phyloP scores from a whole-genome alignment of 768 basidiomycete genomes.

The Mycena capillaripes region DNA sequence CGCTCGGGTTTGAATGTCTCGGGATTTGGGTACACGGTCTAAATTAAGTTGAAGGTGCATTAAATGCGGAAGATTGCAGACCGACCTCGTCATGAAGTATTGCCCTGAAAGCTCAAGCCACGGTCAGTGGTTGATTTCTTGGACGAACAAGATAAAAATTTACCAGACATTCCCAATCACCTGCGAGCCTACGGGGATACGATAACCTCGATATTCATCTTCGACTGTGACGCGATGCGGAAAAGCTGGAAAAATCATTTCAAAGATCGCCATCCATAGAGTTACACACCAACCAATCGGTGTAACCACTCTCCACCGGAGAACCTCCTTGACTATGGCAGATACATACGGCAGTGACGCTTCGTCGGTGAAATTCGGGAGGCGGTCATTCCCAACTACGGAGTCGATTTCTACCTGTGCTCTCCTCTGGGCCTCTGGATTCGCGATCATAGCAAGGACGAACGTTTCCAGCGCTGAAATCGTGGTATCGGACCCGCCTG shows the following conservation, averaged over 20 bases:
- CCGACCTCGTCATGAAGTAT: conserved; percentile 27
- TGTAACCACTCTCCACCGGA: conserved; percentile 50
- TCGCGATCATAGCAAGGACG: conserved; percentile 51
- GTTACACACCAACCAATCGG: conserved; percentile 48
- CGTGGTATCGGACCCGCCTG: conserved; percentile 53
- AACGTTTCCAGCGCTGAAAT: conserved; percentile 49
- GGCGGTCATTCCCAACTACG: conserved; percentile 46
- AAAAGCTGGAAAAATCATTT: background rate
- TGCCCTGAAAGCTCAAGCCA: no score
- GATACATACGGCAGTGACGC: conserved; percentile 49
- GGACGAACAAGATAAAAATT: background rate
- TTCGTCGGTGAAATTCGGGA: conserved; percentile 51
- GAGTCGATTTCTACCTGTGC: conserved; percentile 55
- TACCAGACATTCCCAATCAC: conserved; percentile 48
- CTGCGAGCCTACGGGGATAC: conserved; percentile 46
- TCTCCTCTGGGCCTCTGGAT: conserved; percentile 51
- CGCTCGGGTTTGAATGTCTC: conserved; percentile 48
- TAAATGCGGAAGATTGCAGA: conserved; percentile 36
- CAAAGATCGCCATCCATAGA: background rate
- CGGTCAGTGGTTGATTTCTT: no score
- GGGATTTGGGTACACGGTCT: conserved; percentile 45
- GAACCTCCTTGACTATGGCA: conserved; percentile 52
- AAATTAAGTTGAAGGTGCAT: background rate
- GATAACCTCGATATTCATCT: conserved; percentile 46
- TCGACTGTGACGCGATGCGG: conserved; percentile 29